A percentile compares a stretch with the other conserved stretches of the same genome.
Evolutionary conservation across 345 rosid genomes (phyloP).

Genomic region (Passiflora organensis): DNA sequence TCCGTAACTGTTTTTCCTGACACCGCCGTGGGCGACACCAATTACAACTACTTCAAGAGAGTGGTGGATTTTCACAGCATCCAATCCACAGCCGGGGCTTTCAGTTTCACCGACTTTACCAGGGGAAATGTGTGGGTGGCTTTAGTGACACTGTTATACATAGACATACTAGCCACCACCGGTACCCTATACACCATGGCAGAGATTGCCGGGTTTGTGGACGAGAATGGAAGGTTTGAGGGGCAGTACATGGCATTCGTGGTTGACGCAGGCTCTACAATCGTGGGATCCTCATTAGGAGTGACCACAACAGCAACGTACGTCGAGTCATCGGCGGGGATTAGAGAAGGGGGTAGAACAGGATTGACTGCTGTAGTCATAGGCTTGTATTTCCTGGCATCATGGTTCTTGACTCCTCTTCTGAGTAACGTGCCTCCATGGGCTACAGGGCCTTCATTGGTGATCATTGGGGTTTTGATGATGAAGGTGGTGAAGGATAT

Average conservation of each 20-base stretch:
- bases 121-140: conserved; percentile 68
- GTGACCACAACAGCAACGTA: conserved; percentile 60
- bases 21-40: conserved; percentile 50
- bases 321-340: conserved; percentile 83
- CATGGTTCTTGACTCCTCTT: conserved; percentile 68
- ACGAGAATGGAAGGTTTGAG: conserved; percentile 62
- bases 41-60: conserved; percentile 56
- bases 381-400: conserved; percentile 48
- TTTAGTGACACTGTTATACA: conserved; percentile 52
- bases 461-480: conserved; percentile 84
- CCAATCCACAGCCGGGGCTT: conserved; percentile 61
- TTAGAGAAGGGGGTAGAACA: conserved; percentile 84
- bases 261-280: conserved; percentile 75
- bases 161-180: conserved; percentile 68
- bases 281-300: conserved; percentile 64
- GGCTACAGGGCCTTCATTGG: conserved; percentile 88
- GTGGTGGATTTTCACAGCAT: conserved; percentile 71
- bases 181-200: conserved; percentile 80
- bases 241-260: conserved; percentile 74
- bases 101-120: conserved; percentile 55
- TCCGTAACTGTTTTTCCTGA: conserved; percentile 62
- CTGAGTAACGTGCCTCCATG: conserved; percentile 74
- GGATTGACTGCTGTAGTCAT: conserved; percentile 73
- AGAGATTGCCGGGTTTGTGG: conserved; percentile 60
- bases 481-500: conserved; percentile 76